A percentile compares a stretch with the other conserved stretches of the same genome.
Conservation (phyloP, 352 stramenopile genomes). For the Globisporangium abappressorium region DNA sequence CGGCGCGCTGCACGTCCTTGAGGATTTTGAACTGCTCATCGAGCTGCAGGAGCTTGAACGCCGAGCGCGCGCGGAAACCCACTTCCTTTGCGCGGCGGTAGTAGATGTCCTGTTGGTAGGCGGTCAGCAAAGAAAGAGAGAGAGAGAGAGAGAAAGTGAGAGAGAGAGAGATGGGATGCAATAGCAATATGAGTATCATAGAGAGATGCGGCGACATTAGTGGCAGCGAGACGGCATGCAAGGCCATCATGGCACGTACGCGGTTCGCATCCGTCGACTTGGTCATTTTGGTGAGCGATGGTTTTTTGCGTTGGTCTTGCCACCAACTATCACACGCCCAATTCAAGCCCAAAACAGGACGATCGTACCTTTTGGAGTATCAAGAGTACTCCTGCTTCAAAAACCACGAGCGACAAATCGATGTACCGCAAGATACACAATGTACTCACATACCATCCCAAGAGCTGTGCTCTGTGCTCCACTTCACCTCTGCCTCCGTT, state of each 20-base stretch:
- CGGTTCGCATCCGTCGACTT: slow-evolving; percentile 62
- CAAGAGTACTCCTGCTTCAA: no score
- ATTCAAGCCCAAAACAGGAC: no score
- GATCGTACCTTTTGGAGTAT: no score
- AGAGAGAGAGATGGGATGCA: neutral
- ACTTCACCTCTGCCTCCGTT: no score
- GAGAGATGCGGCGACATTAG: neutral
- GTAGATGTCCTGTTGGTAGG: slow-evolving; percentile 59
- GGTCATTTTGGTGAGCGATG: slow-evolving; percentile 28
- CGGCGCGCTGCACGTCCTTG: slow-evolving; percentile 87
- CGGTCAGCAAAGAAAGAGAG: neutral
- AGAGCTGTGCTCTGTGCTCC: no score
- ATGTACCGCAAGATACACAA: no score
- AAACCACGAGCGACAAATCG: no score
- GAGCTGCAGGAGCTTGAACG: slow-evolving; percentile 99
- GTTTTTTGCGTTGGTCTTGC: neutral
- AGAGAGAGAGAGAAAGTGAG: neutral
- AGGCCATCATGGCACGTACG: slow-evolving; percentile 24
- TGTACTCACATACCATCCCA: no score
- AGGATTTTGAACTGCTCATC: slow-evolving; percentile 98
- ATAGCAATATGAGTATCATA: neutral
- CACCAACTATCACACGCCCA: neutral
- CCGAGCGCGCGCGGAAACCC: slow-evolving; percentile 95
- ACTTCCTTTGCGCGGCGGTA: slow-evolving; percentile 94
- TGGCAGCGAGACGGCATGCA: neutral